A percentile compares a stretch with the other conserved stretches of the same genome.
Conservation (phyloP, 495 filamentous ascomycete genomes). For the Chaetomium fimeti region DNA sequence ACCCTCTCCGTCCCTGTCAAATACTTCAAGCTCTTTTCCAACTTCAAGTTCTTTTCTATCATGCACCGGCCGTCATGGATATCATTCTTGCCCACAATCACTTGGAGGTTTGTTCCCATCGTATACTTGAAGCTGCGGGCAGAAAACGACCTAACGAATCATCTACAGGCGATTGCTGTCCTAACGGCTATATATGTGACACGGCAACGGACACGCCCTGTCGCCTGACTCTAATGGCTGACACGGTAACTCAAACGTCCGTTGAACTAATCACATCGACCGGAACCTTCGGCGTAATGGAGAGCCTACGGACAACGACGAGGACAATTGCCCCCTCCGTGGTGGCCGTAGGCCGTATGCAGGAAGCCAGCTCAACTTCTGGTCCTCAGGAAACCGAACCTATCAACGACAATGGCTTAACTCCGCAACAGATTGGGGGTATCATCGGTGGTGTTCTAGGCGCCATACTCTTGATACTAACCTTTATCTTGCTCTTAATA, state of each 20-base stretch:
- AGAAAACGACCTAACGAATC: not conserved
- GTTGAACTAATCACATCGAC: not conserved
- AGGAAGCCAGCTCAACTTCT: not conserved
- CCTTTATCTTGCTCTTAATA: not conserved
- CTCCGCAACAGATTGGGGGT: not conserved
- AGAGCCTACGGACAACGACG: not conserved
- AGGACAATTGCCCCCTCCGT: not conserved
- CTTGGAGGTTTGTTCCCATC: not conserved
- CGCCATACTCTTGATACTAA: not conserved
- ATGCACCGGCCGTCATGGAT: not conserved
- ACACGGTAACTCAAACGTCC: not conserved
- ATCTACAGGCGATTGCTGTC: not conserved
- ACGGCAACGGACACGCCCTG: not conserved
- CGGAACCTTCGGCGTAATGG: not conserved
- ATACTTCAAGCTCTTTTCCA: too few species aligned
- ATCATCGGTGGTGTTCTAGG: not conserved
- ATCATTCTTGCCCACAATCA: not conserved
- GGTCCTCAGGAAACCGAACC: too few species aligned
- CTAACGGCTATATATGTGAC: not conserved
- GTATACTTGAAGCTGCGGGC: not conserved
- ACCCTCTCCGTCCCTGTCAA: not conserved
- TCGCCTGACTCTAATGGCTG: not conserved
- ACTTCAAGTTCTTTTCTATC: too few species aligned
- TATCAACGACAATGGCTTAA: not conserved
- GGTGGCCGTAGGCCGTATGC: not conserved